Base-by-base conservation (phyloP, 2,329 filamentous ascomycete genomes). In the Aspergillus alliaceus region DNA sequence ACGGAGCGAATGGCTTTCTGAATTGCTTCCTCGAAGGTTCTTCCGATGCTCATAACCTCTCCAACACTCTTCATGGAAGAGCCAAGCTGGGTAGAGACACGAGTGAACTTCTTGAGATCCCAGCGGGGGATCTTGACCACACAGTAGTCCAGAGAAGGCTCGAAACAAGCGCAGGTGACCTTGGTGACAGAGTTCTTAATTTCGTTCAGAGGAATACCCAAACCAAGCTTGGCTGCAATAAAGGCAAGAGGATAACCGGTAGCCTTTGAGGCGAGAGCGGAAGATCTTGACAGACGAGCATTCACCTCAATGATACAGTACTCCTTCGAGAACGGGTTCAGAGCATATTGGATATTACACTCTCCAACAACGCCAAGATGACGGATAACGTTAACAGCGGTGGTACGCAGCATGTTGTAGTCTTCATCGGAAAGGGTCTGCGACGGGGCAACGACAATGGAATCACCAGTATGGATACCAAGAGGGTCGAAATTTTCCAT, bases 281-380 rank as follows among this genome's bases (percentile, higher is more conserved):
- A 99, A 49, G 93, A 99, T 78, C 95, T 85, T 51, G 93, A 99
- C 58, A 99, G 81, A 83, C 93, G 89, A 49, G 93, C 95, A 70
- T 99, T 99, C 80, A 99, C 95, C 76, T 99, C 95, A 71, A 99
- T 99, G 65, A 99, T 97, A 82, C 95, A 97, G 80, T 97, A 99
- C 73, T 99, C 95, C 72, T 85, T 88, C 1, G 93, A 97, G 75
- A 93, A 91, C 2, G 95, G 95, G 79, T 99, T 97, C 53, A 99
- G 80, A 4, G 95, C 95, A 70, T 98, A 99, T 75, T 99, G 95
- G 61, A 99, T 97, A 77, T 99, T 99, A 79, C 95, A 99, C 79
- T 99, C 95, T 74, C 95, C 95, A 49, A 99, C 93, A 57, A 99
- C 95, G 50, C 95, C 95, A 24, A 99, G 86, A 75, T 99, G 95